Evolutionary conservation across 1,284 basidiomycete species (phyloP), one percentile per base, ranked within the genome.

Genomic region (Ganoderma sinense): DNA sequence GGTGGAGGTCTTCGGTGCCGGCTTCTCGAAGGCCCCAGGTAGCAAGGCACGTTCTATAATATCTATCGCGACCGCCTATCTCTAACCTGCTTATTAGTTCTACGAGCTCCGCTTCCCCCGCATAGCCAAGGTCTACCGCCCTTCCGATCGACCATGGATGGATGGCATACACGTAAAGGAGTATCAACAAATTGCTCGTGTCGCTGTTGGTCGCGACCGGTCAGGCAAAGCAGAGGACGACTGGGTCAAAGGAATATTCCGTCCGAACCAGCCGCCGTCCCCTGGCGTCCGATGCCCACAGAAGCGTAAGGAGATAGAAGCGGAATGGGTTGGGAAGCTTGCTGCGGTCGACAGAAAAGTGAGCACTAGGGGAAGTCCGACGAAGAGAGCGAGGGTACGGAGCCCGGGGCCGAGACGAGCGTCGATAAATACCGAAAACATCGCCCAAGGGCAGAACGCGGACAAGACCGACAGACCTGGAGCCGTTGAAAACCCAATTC

Each of bases 31-130:
- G 76, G 80, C 89, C 13, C 82, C 83, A 0, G 75, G 82, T 33
- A 88, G 86, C 74, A 82, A 85, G 72, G 94, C 94, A 66, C 67
- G 85, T 77, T 33, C 5, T 14, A 4, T 40, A 29, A 16, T 26
- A 11, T 2, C 11, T 16, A 31, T 18, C 36, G 40, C 53, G 36
- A 36, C 68, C 33, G 59, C 51, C 67, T 67, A n/a, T 69, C 59
- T 56, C 43, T 56, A 67, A 61, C 11, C n/a, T 39, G 43, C 61
- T 45, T 39, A 1, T 16, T 74, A 95, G 92, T 85, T 90, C 71
- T 96, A 96, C 76, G 94, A 94, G 75, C 83, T 96, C 4, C 91
- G 95, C 6, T 97, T 94, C 80, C 94, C 95, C 0, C 86, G 95
- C 56, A 84, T 96, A 31, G 83, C 85, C 39, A 95, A 95, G 76